A percentile compares a stretch with the other conserved stretches of the same genome.
Evolutionary conservation across 768 basidiomycete genomes (phyloP).

Genomic region (Leccinum subtestaceum): DNA sequence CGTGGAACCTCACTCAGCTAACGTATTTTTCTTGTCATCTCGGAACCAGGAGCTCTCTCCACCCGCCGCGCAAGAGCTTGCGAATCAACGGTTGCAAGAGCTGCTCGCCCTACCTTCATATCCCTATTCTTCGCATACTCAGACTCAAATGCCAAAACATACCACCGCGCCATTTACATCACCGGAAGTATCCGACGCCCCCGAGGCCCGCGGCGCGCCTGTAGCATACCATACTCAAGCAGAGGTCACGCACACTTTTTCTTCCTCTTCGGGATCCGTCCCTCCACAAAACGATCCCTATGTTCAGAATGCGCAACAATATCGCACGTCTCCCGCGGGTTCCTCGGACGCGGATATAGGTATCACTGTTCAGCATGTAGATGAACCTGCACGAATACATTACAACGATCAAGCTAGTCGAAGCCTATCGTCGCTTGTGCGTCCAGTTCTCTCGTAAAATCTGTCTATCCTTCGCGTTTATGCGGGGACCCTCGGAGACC

Average conservation of each 20-base stretch:
- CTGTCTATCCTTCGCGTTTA: background rate
- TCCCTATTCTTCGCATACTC: background rate
- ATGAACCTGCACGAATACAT: conserved; percentile 9
- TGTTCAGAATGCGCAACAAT: conserved; percentile 4
- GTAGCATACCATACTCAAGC: conserved; percentile 3
- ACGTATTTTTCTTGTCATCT: background rate
- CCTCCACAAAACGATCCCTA: conserved; percentile 1
- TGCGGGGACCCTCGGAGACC: no score
- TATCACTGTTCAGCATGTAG: conserved; percentile 18
- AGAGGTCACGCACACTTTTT: background rate
- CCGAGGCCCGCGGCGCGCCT: background rate
- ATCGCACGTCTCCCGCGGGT: background rate
- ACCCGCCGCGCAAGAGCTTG: conserved; percentile 8
- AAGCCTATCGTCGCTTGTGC: conserved; percentile 26
- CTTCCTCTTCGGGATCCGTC: conserved; percentile 4
- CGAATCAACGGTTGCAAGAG: conserved; percentile 25
- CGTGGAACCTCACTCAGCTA: background rate
- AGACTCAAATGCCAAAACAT: conserved; percentile 5
- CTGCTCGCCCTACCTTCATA: conserved; percentile 17
- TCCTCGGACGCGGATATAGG: conserved; percentile 9
- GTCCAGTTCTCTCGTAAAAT: conserved; percentile 7
- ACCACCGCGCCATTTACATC: background rate
- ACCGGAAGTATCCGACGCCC: background rate
- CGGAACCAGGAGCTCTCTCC: conserved; percentile 2
- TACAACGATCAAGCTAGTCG: conserved; percentile 15